phyloP scores from a whole-genome alignment of 441 rosid genomes.

The Metrosideros polymorpha region DNA sequence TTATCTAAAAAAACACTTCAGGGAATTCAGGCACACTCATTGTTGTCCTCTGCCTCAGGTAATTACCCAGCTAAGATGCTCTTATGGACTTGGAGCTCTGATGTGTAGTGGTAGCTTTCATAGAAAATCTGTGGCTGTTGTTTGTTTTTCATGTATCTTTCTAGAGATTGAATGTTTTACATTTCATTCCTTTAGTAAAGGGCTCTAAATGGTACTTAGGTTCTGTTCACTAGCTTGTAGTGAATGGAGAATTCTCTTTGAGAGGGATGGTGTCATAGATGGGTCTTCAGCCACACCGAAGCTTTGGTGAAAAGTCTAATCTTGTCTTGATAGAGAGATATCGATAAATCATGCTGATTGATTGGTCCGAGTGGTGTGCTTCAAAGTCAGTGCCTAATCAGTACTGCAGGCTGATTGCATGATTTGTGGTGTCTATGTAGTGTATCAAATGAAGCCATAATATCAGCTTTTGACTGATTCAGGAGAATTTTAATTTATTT shows the following conservation, averaged over 20 bases:
- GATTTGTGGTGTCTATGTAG: not conserved
- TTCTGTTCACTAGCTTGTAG: not conserved
- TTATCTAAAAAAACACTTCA: slow-evolving; percentile 1
- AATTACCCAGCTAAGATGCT: not conserved
- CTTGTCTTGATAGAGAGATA: not conserved
- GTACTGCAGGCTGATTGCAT: not conserved
- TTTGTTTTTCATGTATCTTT: not conserved
- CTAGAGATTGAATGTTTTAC: not conserved
- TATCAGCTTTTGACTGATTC: not conserved
- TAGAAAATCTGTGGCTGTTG: not conserved
- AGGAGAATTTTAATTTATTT: not conserved
- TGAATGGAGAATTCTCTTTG: not conserved
- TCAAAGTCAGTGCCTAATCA: not conserved
- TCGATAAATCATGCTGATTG: not conserved
- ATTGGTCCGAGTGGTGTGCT: not conserved
- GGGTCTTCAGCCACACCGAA: not conserved
- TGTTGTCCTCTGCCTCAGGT: slow-evolving; percentile 55
- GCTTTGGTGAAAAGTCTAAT: not conserved
- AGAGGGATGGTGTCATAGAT: not conserved
- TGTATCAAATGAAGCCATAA: not conserved
- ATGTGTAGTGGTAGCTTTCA: not conserved
- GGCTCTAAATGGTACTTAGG: not conserved
- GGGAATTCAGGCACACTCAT: slow-evolving; percentile 11
- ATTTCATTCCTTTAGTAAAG: not conserved
- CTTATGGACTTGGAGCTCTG: not conserved